Base-by-base conservation (phyloP, 2,329 filamentous ascomycete species). In the Cercospora zeae-maydis region DNA sequence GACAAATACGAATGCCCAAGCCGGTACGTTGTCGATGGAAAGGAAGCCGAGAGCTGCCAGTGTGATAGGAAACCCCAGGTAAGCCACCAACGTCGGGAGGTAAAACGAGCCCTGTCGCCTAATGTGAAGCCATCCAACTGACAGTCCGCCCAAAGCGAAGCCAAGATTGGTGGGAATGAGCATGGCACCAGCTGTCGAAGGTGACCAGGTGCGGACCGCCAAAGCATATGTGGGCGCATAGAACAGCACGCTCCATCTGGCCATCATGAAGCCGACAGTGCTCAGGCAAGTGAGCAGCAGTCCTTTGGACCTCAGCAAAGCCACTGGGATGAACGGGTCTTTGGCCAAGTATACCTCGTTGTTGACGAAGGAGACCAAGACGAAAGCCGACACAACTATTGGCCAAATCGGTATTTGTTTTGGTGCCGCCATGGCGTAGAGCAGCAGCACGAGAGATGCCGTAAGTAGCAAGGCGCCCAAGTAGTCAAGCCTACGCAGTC, bases 111-210 rank as follows among this genome's bases (percentile, higher is more conserved):
- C 88, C 1, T 82, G 79, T 19, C 88, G 86, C 19, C 86, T 86
- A 69, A 96, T 88, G 73, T 96, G 92, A 14, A 95, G 77, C 76
- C 84, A 86, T 8, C 92, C 92, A 13, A 89, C 88, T 4, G 91
- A 67, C 0, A 96, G 76, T 0, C 91, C 90, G 24, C 91, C 92
- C 1, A 84, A 69, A 0, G 87, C 91, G 71, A 96, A 96, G 1
- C 91, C 92, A 5, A 86, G 73, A 75, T 96, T 96, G 0, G 91
- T 95, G 0, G 92, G 91, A 52, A 96, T 85, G 6, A 96, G 82
- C 36, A 93, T 88, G 3, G 88, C 83, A 2, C 91, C 92, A 2
- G 90, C 88, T 1, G 85, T 79, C 0, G 89, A 88, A 0, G 90
- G 88, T 0, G 83, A 77, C 78, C 89, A 89, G 60, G 85, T 85